Percentiles rank a stretch among this genome's conserved stretches.
Evolutionary conservation across 257 asterid genomes (phyloP).

Genomic region (Nicotiana paniculata): DNA sequence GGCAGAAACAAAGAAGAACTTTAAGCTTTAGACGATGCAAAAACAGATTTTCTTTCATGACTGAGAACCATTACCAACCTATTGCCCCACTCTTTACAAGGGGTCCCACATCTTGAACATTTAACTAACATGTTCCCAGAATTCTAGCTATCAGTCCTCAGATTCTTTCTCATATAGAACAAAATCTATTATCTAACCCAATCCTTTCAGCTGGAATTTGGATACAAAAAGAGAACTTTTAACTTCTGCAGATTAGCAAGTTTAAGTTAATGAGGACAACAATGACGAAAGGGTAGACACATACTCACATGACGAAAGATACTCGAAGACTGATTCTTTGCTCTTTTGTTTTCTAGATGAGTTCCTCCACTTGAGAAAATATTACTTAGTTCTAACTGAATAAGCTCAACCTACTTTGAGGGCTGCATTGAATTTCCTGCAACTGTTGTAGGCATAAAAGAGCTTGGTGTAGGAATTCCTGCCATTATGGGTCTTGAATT

Average conservation of each 20-base stretch:
- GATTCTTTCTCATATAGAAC: not conserved
- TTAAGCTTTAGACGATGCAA: not conserved
- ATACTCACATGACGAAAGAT: not conserved
- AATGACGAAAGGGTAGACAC: not conserved
- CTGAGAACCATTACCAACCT: not conserved
- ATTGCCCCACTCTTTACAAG: not conserved
- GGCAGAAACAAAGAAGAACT: not conserved
- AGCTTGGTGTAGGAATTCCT: slow-evolving; percentile 43
- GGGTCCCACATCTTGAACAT: not conserved
- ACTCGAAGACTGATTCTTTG: not conserved
- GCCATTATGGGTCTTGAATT: slow-evolving; percentile 53
- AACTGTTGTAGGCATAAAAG: slow-evolving; percentile 34
- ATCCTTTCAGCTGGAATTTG: not conserved
- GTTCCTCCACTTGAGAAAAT: slow-evolving; percentile 7
- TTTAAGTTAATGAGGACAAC: not conserved
- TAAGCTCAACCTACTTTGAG: slow-evolving; percentile 38
- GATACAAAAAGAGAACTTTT: not conserved
- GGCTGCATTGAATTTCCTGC: slow-evolving; percentile 58
- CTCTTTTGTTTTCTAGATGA: not conserved
- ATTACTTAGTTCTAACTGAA: slow-evolving; percentile 60
- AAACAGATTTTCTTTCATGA: not conserved
- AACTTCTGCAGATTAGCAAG: not conserved
- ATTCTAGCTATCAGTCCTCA: not conserved
- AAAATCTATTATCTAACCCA: not conserved
- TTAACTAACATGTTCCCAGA: not conserved